A percentile compares a stretch with the other conserved stretches of the same genome.
These are phyloP conservation scores for Ambrosia artemisiifolia DNA, from an alignment of 129 eudicot species.

Conservation along the genomic window DNA sequence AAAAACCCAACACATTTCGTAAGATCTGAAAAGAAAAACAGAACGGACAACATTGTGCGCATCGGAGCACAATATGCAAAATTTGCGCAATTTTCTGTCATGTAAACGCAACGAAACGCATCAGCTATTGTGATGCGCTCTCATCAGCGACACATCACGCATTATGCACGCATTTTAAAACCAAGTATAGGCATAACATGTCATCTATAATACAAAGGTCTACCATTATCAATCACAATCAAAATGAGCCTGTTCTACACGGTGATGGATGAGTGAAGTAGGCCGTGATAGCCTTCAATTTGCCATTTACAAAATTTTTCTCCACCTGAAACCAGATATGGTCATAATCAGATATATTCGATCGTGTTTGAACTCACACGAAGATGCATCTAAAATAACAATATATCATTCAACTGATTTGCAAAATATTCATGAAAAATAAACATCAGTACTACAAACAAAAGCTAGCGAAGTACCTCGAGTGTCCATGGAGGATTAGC, in stretches of 20 bases:
- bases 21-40: too few species aligned
- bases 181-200: background rate
- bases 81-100: too few species aligned
- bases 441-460: background rate
- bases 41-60: too few species aligned
- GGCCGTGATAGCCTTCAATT: constrained; percentile 86
- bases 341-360: background rate
- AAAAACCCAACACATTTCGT: too few species aligned
- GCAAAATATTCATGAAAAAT: background rate
- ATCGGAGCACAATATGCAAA: too few species aligned
- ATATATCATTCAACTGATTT: background rate
- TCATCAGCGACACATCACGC: too few species aligned
- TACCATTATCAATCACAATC: background rate
- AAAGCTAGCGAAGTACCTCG: constrained; percentile 45
- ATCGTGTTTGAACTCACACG: background rate
- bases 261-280: constrained; percentile 50
- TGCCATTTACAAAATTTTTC: constrained; percentile 70
- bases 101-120: too few species aligned
- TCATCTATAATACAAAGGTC: background rate
- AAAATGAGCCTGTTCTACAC: constrained; percentile 9
- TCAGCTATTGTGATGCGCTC: too few species aligned
- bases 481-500: constrained; percentile 78
- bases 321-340: constrained; percentile 60
- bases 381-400: background rate
- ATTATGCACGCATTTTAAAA: too few species aligned